A percentile compares a stretch with the other conserved stretches of the same genome.
phyloP scores from a whole-genome alignment of 768 basidiomycete genomes.

The Podaxis sp. region DNA sequence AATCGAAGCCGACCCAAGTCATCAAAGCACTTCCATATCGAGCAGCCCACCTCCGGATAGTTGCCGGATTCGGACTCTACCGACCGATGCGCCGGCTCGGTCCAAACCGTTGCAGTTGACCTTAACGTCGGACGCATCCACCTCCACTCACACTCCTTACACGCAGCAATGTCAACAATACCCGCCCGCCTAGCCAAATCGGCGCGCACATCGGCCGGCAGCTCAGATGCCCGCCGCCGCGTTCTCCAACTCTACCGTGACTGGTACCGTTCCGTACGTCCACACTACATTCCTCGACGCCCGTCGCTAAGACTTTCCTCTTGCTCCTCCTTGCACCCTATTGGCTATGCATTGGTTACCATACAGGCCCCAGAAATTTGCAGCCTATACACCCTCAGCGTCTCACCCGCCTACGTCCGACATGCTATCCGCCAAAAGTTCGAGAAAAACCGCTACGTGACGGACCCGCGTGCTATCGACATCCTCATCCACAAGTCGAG shows the following conservation, averaged over 20 bases:
- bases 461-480: conserved; percentile 82
- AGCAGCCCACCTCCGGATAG: not conserved
- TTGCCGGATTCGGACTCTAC: conserved; percentile 25
- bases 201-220: conserved; percentile 53
- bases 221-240: conserved; percentile 63
- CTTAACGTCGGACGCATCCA: conserved; percentile 5
- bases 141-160: conserved; percentile 5
- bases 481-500: conserved; percentile 79
- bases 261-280: conserved; percentile 89
- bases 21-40: conserved; percentile 10
- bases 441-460: conserved; percentile 80
- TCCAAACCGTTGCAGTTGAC: conserved; percentile 16
- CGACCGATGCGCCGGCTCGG: conserved; percentile 5
- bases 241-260: conserved; percentile 81
- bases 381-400: conserved; percentile 75
- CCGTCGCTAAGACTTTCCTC: not conserved
- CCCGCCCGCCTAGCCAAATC: conserved; percentile 82
- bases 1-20: not conserved
- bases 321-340: conserved; percentile 5
- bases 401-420: conserved; percentile 75
- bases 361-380: conserved; percentile 89
- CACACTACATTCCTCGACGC: not conserved
- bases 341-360: not conserved
- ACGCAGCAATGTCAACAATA: conserved; percentile 61
- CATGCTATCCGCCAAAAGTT: conserved; percentile 83